These are phyloP conservation scores for Cordyceps cateniannulata DNA, from an alignment of 2,329 filamentous ascomycete genomes.

Conservation along the genomic window DNA sequence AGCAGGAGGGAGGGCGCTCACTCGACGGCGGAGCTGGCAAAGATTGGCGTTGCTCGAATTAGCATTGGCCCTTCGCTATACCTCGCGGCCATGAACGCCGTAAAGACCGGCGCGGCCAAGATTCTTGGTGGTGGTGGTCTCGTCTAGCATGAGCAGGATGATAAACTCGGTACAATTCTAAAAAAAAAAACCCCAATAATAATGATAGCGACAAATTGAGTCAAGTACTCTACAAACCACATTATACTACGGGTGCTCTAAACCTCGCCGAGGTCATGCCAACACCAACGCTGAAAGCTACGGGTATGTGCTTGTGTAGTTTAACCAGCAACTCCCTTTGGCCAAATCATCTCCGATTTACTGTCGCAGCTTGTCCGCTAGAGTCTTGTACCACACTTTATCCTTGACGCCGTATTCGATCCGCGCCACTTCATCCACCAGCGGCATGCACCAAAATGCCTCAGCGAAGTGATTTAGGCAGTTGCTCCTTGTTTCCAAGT, in stretches of 20 bases:
- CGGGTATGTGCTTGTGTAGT: background rate
- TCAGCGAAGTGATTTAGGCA: conserved; percentile 30
- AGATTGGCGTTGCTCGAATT: conserved; percentile 48
- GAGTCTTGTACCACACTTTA: background rate
- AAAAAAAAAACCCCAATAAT: background rate
- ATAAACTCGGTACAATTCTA: background rate
- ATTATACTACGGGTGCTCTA: background rate
- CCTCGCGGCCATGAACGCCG: conserved; percentile 31
- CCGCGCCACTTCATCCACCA: conserved; percentile 15
- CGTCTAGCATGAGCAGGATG: background rate
- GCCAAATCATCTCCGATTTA: background rate
- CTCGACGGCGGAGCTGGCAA: conserved; percentile 35
- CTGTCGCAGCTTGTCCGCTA: background rate
- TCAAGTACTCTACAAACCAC: background rate
- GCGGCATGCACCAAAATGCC: conserved; percentile 29
- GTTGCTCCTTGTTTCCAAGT: conserved; percentile 27
- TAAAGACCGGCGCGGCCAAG: conserved; percentile 27
- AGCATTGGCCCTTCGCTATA: conserved; percentile 47
- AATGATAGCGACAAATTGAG: background rate
- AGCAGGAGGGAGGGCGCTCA: conserved; percentile 30
- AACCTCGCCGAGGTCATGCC: background rate
- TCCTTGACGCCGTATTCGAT: background rate
- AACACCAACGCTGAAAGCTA: background rate
- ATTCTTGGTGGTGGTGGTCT: conserved; percentile 22
- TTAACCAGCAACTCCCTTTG: background rate